These are phyloP conservation scores for Erythrobasidium yunnanense DNA, from an alignment of 768 basidiomycete genomes.

Conservation along the genomic window DNA sequence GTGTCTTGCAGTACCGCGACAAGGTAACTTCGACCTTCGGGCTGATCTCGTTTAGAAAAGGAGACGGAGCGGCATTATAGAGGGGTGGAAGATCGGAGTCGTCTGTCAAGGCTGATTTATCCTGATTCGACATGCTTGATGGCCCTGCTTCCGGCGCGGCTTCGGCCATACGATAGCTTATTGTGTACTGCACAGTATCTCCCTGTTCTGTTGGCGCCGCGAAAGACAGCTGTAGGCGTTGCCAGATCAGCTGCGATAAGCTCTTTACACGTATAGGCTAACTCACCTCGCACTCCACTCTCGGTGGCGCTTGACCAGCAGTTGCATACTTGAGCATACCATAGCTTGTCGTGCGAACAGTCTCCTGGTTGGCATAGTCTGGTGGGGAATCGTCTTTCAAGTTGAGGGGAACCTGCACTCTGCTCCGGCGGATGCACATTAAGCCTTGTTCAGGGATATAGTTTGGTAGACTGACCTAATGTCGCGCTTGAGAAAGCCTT, in stretches of 20 bases:
- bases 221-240: slow-evolving; percentile 15
- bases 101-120: not conserved
- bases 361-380: slow-evolving; percentile 6
- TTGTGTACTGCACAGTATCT: not conserved
- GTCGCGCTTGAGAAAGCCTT: slow-evolving; percentile 19
- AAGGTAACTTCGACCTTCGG: slow-evolving; percentile 6
- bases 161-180: not conserved
- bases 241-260: not conserved
- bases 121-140: not conserved
- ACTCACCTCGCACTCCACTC: slow-evolving; percentile 7
- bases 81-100: slow-evolving; percentile 17
- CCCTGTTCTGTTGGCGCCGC: slow-evolving; percentile 1
- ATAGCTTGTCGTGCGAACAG: not conserved
- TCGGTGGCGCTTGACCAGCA: not conserved
- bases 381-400: slow-evolving; percentile 18
- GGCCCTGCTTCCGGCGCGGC: not conserved
- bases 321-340: slow-evolving; percentile 7
- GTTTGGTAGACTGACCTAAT: not conserved
- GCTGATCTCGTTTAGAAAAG: not conserved
- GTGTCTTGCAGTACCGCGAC: not conserved
- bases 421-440: not conserved
- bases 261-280: not conserved
- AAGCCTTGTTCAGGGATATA: not conserved
- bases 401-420: slow-evolving; percentile 10
- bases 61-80: not conserved